Evolutionary conservation across 75 land plant genomes (phyloP), one percentile per base, ranked within the genome.

Genomic region (Cupressus sempervirens): DNA sequence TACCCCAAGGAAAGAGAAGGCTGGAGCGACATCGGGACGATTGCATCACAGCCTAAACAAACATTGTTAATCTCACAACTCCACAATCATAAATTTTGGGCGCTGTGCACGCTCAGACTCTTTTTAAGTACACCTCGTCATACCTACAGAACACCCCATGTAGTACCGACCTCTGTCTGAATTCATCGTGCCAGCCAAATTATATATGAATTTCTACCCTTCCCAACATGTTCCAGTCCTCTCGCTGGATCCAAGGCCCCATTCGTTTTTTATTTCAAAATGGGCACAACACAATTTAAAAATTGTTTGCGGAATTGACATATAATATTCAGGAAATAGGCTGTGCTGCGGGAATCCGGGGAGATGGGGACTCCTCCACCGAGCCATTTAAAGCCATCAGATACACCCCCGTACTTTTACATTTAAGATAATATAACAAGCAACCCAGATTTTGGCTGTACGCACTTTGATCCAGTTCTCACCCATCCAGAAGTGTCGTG

Each of bases 1-100:
- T 45, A 18, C 80, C 80, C 80, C 80, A 76, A 76, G 80, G 45
- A 76, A 76, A 76, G 80, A 20, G 36, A 34, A 76, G 40, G 40
- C 36, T 76, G 80, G 26, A 38, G 40, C 36, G 80, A 76, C 80
- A 76, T 76, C 40, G 80, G 80, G 80, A 76, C 80, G 41, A 18
- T 76, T 76, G 80, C 80, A 76, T 76, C 80, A 76, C 80, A 76
- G 41, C 45, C 80, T 76, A 36, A 45, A 50, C 53, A 12, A 36
- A 76, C 80, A 40, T 36, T 16, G 41, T 76, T 50, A 50, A 12
- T 13, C 14, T 15, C 4, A 32, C 35, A 32, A 14, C n/a, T 15
- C 32, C 32, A 73, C 35, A 32, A 73, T 35, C 13, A 73, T 73
- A 35, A 43, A 15, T 73, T 34, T 73, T 73, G 76, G 76, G 76